Percentiles rank a stretch among this genome's conserved stretches.
Evolutionary conservation across 2,329 filamentous ascomycete genomes (phyloP).

Genomic region (Colletotrichum sojae): DNA sequence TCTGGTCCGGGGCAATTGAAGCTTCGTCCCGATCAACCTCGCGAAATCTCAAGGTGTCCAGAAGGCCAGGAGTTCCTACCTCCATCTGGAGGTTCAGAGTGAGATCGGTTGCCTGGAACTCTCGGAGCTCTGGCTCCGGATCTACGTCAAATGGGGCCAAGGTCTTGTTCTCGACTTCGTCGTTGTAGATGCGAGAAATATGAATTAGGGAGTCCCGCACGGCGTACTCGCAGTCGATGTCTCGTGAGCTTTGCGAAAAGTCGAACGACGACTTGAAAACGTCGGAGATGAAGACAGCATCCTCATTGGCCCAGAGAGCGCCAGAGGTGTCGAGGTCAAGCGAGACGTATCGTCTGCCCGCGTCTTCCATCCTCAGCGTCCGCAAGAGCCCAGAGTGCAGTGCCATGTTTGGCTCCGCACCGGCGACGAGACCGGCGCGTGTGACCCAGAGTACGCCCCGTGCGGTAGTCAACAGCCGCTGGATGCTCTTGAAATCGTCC

Average conservation of each 20-base stretch:
- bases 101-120: background rate
- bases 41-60: conserved; percentile 45
- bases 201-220: conserved; percentile 4
- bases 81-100: conserved; percentile 27
- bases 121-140: background rate
- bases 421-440: conserved; percentile 1
- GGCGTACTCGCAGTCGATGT: conserved; percentile 32
- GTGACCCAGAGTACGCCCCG: conserved; percentile 29
- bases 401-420: conserved; percentile 3
- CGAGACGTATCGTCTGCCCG: conserved; percentile 33
- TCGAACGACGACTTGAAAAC: conserved; percentile 18
- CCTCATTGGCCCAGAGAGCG: background rate
- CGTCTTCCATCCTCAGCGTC: conserved; percentile 38
- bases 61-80: conserved; percentile 42
- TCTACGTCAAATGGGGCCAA: background rate
- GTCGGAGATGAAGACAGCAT: background rate
- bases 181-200: conserved; percentile 22
- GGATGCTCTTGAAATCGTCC: conserved; percentile 1
- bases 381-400: conserved; percentile 34
- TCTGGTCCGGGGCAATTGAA: conserved; percentile 37
- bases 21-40: conserved; percentile 31
- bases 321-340: conserved; percentile 20
- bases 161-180: background rate
- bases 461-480: conserved; percentile 12
- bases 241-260: background rate